Conservation (phyloP, 2,329 filamentous ascomycete species). For the Fusarium sacchari region DNA sequence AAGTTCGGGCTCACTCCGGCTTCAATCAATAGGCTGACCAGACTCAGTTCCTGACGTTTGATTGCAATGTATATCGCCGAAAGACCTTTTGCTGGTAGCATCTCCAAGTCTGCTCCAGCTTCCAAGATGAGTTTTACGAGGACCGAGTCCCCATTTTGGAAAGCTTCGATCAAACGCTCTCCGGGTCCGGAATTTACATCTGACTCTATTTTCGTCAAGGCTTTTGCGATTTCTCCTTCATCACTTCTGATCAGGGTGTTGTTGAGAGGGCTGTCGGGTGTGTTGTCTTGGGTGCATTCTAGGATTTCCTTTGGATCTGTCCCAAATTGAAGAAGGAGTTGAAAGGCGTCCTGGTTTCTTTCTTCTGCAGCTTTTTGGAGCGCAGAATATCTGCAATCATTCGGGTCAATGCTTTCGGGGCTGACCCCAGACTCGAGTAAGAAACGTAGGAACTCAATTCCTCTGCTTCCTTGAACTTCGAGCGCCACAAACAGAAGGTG, state of each 20-base stretch:
- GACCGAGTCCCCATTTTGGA: conserved; percentile 20
- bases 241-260: fast-evolving
- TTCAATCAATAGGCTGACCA: neutral
- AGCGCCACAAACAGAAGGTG: neutral
- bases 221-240: fast-evolving
- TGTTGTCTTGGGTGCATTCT: fast-evolving
- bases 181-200: fast-evolving
- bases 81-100: fast-evolving
- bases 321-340: neutral
- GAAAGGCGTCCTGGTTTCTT: fast-evolving
- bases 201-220: neutral
- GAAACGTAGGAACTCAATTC: fast-evolving
- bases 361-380: neutral
- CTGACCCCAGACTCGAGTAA: neutral
- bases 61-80: fast-evolving
- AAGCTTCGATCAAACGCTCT: fast-evolving
- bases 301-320: neutral
- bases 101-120: conserved; percentile 43
- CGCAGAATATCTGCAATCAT: fast-evolving
- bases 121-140: conserved; percentile 45
- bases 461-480: fast-evolving
- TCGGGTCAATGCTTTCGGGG: fast-evolving
- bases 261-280: fast-evolving
- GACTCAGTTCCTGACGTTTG: fast-evolving
- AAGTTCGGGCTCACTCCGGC: fast-evolving